These are phyloP conservation scores for Penicillium turbatum DNA, from an alignment of 495 filamentous ascomycete genomes.

Conservation along the genomic window DNA sequence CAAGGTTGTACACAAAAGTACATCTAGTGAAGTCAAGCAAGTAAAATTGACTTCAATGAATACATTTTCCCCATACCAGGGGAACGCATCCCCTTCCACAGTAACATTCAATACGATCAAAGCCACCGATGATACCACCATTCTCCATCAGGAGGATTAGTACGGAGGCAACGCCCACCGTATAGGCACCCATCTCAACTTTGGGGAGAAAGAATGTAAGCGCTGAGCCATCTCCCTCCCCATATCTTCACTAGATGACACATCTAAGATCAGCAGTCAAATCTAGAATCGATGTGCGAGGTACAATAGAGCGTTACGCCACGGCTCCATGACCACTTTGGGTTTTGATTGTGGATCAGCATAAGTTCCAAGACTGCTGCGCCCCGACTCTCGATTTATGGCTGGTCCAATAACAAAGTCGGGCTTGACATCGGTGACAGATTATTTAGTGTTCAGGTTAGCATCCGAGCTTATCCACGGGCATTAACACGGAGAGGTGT, in stretches of 20 bases:
- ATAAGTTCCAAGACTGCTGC: not conserved
- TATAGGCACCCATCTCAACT: not conserved
- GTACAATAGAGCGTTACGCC: not conserved
- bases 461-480: not conserved
- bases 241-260: not conserved
- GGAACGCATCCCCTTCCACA: no score
- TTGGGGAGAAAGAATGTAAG: not conserved
- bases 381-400: not conserved
- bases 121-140: no score
- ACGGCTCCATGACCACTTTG: not conserved
- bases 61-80: no score
- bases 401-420: not conserved
- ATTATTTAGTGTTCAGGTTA: not conserved
- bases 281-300: not conserved
- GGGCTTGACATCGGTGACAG: not conserved
- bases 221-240: slow-evolving; percentile 9
- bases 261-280: not conserved
- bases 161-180: not conserved
- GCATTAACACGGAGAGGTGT: not conserved
- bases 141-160: not conserved
- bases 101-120: no score
- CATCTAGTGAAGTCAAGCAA: no score
- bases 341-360: not conserved
- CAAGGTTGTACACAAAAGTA: no score
- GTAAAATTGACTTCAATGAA: no score